A percentile compares a stretch with the other conserved stretches of the same genome.
Evolutionary conservation across 345 rosid genomes (phyloP).

Genomic region (Salix dunnii): DNA sequence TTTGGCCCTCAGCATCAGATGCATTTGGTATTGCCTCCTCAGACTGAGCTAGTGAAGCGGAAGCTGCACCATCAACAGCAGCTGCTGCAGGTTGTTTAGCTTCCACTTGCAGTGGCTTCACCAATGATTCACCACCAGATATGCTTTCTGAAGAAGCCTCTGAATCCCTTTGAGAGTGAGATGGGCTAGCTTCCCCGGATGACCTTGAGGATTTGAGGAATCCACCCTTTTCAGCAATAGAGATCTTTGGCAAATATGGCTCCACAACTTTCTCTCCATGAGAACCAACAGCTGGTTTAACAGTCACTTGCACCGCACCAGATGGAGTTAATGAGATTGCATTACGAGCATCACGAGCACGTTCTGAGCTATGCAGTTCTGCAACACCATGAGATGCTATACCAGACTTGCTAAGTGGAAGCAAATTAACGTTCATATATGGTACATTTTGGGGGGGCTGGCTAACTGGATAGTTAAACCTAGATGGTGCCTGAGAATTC

Average conservation of each 20-base stretch:
- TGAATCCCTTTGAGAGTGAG: slow-evolving; percentile 33
- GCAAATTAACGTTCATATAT: slow-evolving; percentile 37
- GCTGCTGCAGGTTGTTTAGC: slow-evolving; percentile 28
- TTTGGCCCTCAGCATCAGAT: slow-evolving; percentile 33
- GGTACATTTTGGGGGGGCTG: slow-evolving; percentile 64
- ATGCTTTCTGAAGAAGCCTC: slow-evolving; percentile 36
- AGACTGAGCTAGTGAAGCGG: slow-evolving; percentile 20
- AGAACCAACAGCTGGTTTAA: slow-evolving; percentile 46
- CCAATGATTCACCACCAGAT: slow-evolving; percentile 33
- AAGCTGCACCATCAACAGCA: slow-evolving; percentile 17
- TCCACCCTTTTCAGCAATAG: slow-evolving; percentile 43
- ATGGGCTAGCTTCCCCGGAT: slow-evolving; percentile 33
- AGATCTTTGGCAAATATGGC: slow-evolving; percentile 20
- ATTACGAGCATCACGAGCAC: slow-evolving; percentile 39
- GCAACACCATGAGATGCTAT: slow-evolving; percentile 28
- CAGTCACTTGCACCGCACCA: slow-evolving; percentile 44
- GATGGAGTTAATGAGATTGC: slow-evolving; percentile 33
- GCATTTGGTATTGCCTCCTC: slow-evolving; percentile 27
- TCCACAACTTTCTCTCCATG: slow-evolving; percentile 39
- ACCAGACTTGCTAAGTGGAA: slow-evolving; percentile 41
- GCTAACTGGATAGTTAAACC: slow-evolving; percentile 45
- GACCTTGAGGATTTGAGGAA: slow-evolving; percentile 35
- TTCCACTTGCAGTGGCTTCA: slow-evolving; percentile 23
- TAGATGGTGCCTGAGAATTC: slow-evolving; percentile 56
- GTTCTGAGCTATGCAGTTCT: slow-evolving; percentile 39